A percentile compares a stretch with the other conserved stretches of the same genome.
These are phyloP conservation scores for Davidsoniella eucalypti DNA, from an alignment of 2,329 filamentous ascomycete genomes.

Conservation along the genomic window DNA sequence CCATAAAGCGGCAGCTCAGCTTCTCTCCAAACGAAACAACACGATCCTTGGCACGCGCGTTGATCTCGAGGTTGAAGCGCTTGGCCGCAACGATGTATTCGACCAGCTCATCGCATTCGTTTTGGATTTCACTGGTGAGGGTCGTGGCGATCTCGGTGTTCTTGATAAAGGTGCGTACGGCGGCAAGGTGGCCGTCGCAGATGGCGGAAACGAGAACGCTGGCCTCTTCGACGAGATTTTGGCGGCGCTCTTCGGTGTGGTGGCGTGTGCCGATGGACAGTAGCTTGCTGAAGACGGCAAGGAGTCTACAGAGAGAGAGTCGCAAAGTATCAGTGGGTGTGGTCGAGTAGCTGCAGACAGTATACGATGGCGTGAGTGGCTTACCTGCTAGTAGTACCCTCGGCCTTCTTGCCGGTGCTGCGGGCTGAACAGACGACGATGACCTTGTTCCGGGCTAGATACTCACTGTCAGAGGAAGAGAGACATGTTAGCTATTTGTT, in stretches of 20 bases:
- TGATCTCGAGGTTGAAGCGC: constrained; percentile 57
- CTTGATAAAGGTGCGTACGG: constrained; percentile 46
- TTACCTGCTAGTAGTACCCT: constrained; percentile 89
- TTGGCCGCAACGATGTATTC: constrained; percentile 53
- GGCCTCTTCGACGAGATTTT: constrained; percentile 44
- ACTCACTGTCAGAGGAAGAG: constrained; percentile 4
- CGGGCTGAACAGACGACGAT: constrained; percentile 91
- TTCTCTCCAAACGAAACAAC: constrained; percentile 95
- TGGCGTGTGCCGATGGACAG: constrained; percentile 35
- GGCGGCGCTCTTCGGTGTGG: constrained; percentile 35
- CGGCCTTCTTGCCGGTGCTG: constrained; percentile 84
- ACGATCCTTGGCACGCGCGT: constrained; percentile 63
- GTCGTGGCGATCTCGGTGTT: constrained; percentile 38
- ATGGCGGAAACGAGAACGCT: constrained; percentile 65
- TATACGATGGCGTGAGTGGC: constrained; percentile 21
- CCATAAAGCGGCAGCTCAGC: constrained; percentile 83
- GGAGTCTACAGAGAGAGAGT: constrained; percentile 22
- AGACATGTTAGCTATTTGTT: not conserved
- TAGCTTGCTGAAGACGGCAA: constrained; percentile 43
- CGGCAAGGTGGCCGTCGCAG: constrained; percentile 62
- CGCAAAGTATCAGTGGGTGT: not conserved
- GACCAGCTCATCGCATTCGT: constrained; percentile 64
- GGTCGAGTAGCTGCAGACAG: too few relatives aligned
- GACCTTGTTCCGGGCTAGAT: constrained; percentile 52
- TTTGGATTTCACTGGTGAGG: constrained; percentile 51